These are phyloP conservation scores for Ophiostoma sp. DNA, from an alignment of 2,329 filamentous ascomycete genomes.

Conservation along the genomic window DNA sequence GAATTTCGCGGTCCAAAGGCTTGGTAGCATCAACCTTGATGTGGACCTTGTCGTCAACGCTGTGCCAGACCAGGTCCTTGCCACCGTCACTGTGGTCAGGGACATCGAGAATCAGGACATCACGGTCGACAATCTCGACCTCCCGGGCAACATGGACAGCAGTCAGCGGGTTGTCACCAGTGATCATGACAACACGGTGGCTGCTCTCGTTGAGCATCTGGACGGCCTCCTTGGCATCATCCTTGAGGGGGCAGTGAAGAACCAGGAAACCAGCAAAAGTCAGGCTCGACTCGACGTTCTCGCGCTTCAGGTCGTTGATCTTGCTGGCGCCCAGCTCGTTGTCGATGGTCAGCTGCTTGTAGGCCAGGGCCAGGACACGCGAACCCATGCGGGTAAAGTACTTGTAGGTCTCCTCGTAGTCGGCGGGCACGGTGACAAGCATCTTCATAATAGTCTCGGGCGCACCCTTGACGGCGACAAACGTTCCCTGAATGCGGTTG, in stretches of 20 bases:
- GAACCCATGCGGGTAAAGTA: conserved; percentile 96
- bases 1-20: conserved; percentile 75
- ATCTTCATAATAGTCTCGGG: conserved; percentile 96
- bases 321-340: conserved; percentile 77
- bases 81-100: conserved; percentile 84
- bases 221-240: conserved; percentile 90
- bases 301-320: conserved; percentile 92
- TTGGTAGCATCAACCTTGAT: conserved; percentile 83
- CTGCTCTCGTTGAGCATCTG: conserved; percentile 98
- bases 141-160: conserved; percentile 93
- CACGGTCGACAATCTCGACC: conserved; percentile 96
- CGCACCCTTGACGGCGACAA: conserved; percentile 94
- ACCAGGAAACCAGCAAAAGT: conserved; percentile 95
- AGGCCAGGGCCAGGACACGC: conserved; percentile 88
- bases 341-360: conserved; percentile 84
- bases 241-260: conserved; percentile 91
- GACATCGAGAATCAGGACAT: conserved; percentile 90
- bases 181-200: conserved; percentile 98
- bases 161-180: conserved; percentile 94
- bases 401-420: conserved; percentile 98
- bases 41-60: conserved; percentile 83
- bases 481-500: conserved; percentile 78
- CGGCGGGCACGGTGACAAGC: conserved; percentile 75
- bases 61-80: conserved; percentile 86
- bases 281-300: conserved; percentile 82